Base-by-base conservation (phyloP, 2,329 filamentous ascomycete species). In the Amphichorda felina region DNA sequence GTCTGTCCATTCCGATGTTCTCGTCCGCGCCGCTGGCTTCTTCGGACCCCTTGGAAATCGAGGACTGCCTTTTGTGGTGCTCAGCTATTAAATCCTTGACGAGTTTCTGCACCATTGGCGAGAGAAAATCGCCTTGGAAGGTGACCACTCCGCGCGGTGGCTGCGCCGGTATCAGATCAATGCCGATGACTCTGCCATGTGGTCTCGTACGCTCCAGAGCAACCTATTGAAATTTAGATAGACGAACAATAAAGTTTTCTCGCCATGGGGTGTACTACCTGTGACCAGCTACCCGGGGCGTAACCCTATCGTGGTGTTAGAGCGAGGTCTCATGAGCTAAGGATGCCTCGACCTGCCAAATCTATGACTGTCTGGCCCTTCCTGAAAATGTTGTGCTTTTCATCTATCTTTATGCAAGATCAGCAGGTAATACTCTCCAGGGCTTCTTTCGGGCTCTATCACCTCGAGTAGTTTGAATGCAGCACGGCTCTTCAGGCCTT, bases 381-480 rank as follows among this genome's bases (percentile, higher is more conserved):
- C 41, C 69, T 75, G 59, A 98, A 95, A 15, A 98, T 59, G 34
- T 66, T 74, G 57, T 93, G 81, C 48, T 82, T 85, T 14, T 77
- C 64, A 60, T 96, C 82, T 59, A 98, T 83, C 82, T 88, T 30
- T 19, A 21, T 5, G 16, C 6, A 10, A 14, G 10, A n/a, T 27
- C 8, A 36, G 25, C 14, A 32, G 5, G n/a, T n/a, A n/a, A n/a
- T n/a, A n/a, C n/a, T n/a, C n/a, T n/a, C n/a, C n/a, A n/a, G n/a
- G n/a, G n/a, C n/a, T n/a, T 16, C 13, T 15, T 13, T 4, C n/a
- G 7, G 47, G 4, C 10, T 6, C 19, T 9, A 49, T 22, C 52
- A 86, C 86, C 67, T 95, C 83, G 14, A 95, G 60, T 8, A 98
- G 65, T 58, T 98, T 98, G 57, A 91, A 95, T 0, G 88, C 91